Percentiles rank a stretch among this genome's conserved stretches.
phyloP scores from a whole-genome alignment of 192 early-diverging fungal species.

The Globomyces pollinis-pini region DNA sequence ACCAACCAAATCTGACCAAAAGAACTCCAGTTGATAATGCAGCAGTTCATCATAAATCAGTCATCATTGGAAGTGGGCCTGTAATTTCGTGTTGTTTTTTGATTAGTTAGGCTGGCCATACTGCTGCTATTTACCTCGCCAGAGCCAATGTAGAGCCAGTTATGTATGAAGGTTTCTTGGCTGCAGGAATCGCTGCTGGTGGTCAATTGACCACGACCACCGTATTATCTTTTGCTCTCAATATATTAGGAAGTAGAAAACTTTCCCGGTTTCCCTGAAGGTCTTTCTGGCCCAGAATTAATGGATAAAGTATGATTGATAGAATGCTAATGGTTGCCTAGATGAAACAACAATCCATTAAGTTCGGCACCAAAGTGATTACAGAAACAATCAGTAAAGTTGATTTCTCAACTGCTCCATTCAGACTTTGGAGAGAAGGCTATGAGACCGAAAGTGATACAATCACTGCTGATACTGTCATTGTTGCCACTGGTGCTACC shows the following conservation, averaged over 20 bases:
- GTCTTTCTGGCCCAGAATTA: conserved; percentile 78
- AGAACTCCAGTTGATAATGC: neutral
- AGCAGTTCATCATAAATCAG: neutral
- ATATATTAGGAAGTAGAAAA: conserved; percentile 90
- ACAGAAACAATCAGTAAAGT: conserved; percentile 92
- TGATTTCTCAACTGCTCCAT: conserved; percentile 73
- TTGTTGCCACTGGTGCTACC: conserved; percentile 98
- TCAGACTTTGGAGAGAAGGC: conserved; percentile 91
- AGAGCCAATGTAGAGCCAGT: conserved; percentile 89
- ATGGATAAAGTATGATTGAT: too few species aligned
- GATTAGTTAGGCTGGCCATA: conserved; percentile 88
- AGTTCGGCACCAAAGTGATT: conserved; percentile 80
- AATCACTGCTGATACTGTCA: conserved; percentile 71
- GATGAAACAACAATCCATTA: conserved; percentile 66
- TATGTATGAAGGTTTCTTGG: conserved; percentile 95
- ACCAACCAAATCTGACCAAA: neutral
- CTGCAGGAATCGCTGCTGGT: conserved; percentile 72
- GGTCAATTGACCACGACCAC: conserved; percentile 84
- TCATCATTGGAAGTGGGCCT: conserved; percentile 87
- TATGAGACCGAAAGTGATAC: conserved; percentile 54
- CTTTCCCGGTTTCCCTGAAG: conserved; percentile 80
- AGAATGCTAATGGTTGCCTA: too few species aligned
- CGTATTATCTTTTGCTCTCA: too few species aligned
- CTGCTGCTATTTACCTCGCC: conserved; percentile 91
- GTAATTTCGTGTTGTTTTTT: neutral